Evolutionary conservation across 257 asterid species (phyloP).

Genomic region (Nicotiana sylvestris): DNA sequence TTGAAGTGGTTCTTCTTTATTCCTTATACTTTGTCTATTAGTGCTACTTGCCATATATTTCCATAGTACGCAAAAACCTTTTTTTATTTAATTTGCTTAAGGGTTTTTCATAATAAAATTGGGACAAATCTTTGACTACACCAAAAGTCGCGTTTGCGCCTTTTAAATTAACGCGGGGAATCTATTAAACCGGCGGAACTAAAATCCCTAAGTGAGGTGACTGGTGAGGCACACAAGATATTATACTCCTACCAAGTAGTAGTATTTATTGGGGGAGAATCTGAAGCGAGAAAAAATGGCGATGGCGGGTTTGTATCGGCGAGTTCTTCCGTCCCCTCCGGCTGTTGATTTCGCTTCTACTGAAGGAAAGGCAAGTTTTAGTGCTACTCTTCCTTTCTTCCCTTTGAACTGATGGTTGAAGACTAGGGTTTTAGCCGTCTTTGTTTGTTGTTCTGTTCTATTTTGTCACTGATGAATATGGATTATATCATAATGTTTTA

Average conservation of each 20-base stretch:
- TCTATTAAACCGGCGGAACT: background rate
- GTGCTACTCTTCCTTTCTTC: background rate
- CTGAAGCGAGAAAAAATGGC: constrained; percentile 36
- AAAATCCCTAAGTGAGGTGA: background rate
- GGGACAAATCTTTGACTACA: background rate
- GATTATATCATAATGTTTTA: background rate
- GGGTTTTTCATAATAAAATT: background rate
- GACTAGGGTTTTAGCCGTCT: background rate
- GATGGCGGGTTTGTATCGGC: constrained; percentile 78
- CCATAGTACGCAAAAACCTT: background rate
- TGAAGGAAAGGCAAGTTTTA: constrained; percentile 70
- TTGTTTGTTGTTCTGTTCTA: background rate
- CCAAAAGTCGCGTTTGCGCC: background rate
- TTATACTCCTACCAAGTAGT: no score
- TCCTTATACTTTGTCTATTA: background rate
- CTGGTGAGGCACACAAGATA: no score
- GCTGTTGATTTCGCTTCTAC: constrained; percentile 82
- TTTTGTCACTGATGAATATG: background rate
- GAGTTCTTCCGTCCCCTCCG: constrained; percentile 87
- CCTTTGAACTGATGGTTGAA: background rate
- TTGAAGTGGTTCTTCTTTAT: background rate
- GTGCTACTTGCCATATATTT: background rate
- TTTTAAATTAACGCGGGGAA: background rate
- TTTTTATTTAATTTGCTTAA: background rate
- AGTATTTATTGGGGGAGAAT: background rate